Conservation (phyloP, 352 stramenopile genomes). For the Phytophthora fragariaefolia region DNA sequence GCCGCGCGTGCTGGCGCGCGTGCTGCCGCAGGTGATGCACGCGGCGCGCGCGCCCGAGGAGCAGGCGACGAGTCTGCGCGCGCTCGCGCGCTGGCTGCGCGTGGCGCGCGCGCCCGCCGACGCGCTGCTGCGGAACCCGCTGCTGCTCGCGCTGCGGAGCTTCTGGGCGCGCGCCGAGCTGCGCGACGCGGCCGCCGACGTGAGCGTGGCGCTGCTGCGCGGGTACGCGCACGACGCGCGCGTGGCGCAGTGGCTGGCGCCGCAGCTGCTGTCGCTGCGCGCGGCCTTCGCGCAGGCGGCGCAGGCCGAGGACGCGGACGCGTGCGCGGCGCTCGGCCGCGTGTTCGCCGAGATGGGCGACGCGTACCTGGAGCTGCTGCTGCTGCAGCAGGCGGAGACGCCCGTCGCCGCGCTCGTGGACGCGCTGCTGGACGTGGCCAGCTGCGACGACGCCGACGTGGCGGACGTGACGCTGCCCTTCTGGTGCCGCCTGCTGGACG, state of each 20-base stretch:
- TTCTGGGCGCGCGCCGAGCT: constrained; percentile 80
- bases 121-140: constrained; percentile 62
- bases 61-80: constrained; percentile 67
- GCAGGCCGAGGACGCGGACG: constrained; percentile 73
- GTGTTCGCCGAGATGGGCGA: constrained; percentile 93
- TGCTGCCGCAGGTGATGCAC: constrained; percentile 84
- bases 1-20: constrained; percentile 53
- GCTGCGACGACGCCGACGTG: constrained; percentile 78
- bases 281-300: constrained; percentile 58
- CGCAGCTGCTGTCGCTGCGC: constrained; percentile 73
- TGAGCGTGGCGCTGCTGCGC: constrained; percentile 81
- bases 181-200: constrained; percentile 85
- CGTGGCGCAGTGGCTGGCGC: constrained; percentile 82
- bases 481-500: constrained; percentile 75
- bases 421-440: constrained; percentile 90
- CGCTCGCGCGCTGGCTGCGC: constrained; percentile 67
- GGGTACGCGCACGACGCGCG: constrained; percentile 58
- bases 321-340: constrained; percentile 79
- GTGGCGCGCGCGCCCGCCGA: constrained; percentile 52
- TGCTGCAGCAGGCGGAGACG: constrained; percentile 50
- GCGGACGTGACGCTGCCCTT: constrained; percentile 88
- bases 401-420: constrained; percentile 77
- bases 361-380: constrained; percentile 79
- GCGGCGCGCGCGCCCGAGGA: constrained; percentile 44
- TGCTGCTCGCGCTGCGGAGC: constrained; percentile 69